Evolutionary conservation across 2,329 filamentous ascomycete species (phyloP).

Genomic region (Aureobasidium sp.): DNA sequence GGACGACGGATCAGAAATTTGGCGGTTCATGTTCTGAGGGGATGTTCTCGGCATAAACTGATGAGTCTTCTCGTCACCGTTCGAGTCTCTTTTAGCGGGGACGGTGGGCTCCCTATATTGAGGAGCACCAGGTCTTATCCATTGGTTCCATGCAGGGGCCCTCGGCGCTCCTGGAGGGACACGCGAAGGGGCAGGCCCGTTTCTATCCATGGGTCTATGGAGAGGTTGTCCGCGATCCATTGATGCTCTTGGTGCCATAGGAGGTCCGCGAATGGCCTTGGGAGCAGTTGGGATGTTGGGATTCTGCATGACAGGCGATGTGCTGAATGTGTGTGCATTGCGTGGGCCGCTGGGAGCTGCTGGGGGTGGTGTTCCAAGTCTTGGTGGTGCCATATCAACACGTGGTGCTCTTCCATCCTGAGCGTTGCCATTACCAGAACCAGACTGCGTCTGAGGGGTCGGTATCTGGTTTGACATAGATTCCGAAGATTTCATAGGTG

Average conservation of each 20-base stretch:
- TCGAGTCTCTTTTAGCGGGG: slow-evolving; percentile 37
- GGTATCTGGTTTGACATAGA: background rate
- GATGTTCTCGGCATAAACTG: background rate
- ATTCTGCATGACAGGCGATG: slow-evolving; percentile 25
- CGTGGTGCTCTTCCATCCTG: background rate
- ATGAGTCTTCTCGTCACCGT: slow-evolving; percentile 30
- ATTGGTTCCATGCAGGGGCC: slow-evolving; percentile 31
- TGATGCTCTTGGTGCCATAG: slow-evolving; percentile 18
- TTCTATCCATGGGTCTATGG: slow-evolving; percentile 16
- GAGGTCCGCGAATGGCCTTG: slow-evolving; percentile 24
- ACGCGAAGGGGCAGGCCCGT: slow-evolving; percentile 15
- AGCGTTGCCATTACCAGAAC: background rate
- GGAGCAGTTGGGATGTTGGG: slow-evolving; percentile 28
- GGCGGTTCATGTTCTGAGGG: background rate
- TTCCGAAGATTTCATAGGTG: background rate
- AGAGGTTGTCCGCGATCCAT: slow-evolving; percentile 11
- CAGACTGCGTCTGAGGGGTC: background rate
- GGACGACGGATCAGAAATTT: background rate
- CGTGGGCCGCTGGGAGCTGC: slow-evolving; percentile 13
- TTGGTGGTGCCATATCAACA: slow-evolving; percentile 8
- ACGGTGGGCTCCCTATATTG: slow-evolving; percentile 22
- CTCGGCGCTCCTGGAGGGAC: slow-evolving; percentile 19
- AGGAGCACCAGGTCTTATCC: slow-evolving; percentile 32
- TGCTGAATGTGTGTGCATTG: slow-evolving; percentile 21
- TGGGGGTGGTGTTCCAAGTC: slow-evolving; percentile 12